phyloP scores from a whole-genome alignment of 2,329 filamentous ascomycete species.

The Neofusicoccum laricinum region DNA sequence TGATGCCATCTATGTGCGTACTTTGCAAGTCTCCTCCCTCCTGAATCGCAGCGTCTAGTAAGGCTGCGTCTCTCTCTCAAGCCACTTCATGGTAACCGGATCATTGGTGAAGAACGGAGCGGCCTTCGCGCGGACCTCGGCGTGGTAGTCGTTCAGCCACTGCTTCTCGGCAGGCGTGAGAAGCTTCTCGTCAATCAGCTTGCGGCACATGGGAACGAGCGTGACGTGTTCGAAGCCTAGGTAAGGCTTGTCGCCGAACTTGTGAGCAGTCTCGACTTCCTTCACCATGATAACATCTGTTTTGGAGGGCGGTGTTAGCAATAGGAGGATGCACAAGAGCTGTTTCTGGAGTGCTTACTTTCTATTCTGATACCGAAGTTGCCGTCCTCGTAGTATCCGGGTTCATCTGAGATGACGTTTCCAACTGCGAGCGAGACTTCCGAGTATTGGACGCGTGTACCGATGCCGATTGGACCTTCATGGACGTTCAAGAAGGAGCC shows the following conservation, averaged over 20 bases:
- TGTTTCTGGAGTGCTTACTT: constrained; percentile 45
- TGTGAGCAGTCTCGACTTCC: constrained; percentile 80
- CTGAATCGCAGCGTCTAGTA: constrained; percentile 40
- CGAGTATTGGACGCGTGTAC: constrained; percentile 84
- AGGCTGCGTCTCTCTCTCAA: constrained; percentile 79
- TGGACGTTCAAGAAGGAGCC: constrained; percentile 96
- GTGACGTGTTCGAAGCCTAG: constrained; percentile 96
- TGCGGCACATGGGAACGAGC: constrained; percentile 91
- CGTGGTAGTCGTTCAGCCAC: constrained; percentile 86
- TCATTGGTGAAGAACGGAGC: constrained; percentile 72
- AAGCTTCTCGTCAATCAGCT: constrained; percentile 72
- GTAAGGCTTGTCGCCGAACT: constrained; percentile 91
- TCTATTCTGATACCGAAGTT: constrained; percentile 94
- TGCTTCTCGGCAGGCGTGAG: constrained; percentile 71
- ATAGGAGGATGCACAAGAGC: background rate
- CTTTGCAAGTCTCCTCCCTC: background rate
- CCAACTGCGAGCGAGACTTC: constrained; percentile 88
- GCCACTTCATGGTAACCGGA: constrained; percentile 70
- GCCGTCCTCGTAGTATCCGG: constrained; percentile 95
- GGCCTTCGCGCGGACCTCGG: constrained; percentile 79
- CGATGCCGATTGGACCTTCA: constrained; percentile 94
- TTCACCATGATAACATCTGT: constrained; percentile 80
- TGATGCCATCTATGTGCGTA: background rate
- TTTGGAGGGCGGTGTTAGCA: constrained; percentile 5
- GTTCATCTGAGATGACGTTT: constrained; percentile 94